Percentiles rank a stretch among this genome's conserved stretches.
These are phyloP conservation scores for Verticillium alfalfae DNA, from an alignment of 2,329 filamentous ascomycete genomes.

Conservation along the genomic window DNA sequence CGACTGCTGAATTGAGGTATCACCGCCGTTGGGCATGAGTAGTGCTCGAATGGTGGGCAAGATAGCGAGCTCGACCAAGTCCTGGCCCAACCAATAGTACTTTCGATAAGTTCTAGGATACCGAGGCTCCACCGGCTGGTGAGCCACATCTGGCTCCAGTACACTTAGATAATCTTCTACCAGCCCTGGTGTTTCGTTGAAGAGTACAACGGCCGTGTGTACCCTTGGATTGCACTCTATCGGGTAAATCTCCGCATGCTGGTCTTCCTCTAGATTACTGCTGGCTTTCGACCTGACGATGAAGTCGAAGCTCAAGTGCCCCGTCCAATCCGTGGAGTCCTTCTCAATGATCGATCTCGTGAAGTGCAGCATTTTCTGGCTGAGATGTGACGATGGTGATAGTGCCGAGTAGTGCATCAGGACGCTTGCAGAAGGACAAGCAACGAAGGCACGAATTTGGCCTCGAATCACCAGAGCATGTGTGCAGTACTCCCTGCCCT, in stretches of 20 bases:
- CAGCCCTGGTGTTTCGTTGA: slow-evolving; percentile 41
- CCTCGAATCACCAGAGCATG: slow-evolving; percentile 64
- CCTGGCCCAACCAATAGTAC: slow-evolving; percentile 64
- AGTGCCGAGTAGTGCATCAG: slow-evolving; percentile 63
- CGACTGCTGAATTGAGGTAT: slow-evolving; percentile 20
- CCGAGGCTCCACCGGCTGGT: neutral
- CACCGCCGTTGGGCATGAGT: neutral
- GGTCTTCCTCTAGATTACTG: slow-evolving; percentile 15
- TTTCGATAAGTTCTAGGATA: slow-evolving; percentile 1
- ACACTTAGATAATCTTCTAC: slow-evolving; percentile 47
- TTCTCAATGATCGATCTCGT: slow-evolving; percentile 51
- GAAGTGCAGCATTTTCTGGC: slow-evolving; percentile 57
- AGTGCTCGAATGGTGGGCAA: slow-evolving; percentile 42
- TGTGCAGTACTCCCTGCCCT: slow-evolving; percentile 61
- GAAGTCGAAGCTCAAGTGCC: slow-evolving; percentile 70
- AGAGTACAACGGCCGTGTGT: slow-evolving; percentile 62
- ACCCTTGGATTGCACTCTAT: slow-evolving; percentile 69
- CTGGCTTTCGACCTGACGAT: slow-evolving; percentile 39
- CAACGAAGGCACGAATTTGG: slow-evolving; percentile 58
- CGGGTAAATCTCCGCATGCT: slow-evolving; percentile 42
- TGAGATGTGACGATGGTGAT: slow-evolving; percentile 45
- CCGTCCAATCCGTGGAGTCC: slow-evolving; percentile 50
- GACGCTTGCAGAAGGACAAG: slow-evolving; percentile 57
- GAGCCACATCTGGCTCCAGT: slow-evolving; percentile 19
- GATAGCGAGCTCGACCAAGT: slow-evolving; percentile 48